These are phyloP conservation scores for Penicillium nordicum DNA, from an alignment of 2,329 filamentous ascomycete species.

Conservation along the genomic window DNA sequence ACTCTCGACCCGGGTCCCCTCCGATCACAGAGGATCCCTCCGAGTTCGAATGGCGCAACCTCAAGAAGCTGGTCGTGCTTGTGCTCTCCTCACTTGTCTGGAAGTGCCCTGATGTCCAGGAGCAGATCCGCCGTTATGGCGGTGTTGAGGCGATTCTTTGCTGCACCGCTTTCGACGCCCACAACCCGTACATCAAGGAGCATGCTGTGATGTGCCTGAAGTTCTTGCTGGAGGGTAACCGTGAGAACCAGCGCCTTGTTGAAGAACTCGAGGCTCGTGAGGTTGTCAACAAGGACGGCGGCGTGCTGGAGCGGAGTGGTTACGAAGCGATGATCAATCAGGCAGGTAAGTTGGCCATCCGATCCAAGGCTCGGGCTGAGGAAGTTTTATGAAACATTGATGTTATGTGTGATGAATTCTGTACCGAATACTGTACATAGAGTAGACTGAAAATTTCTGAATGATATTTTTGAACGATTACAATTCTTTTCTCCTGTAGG, in stretches of 20 bases:
- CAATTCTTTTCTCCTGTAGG: neutral
- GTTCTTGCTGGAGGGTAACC: slow-evolving; percentile 56
- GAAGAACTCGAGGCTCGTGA: slow-evolving; percentile 47
- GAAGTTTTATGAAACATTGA: slow-evolving; percentile 7
- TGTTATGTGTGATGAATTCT: slow-evolving; percentile 2
- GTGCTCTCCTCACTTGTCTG: slow-evolving; percentile 87
- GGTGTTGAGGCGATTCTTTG: slow-evolving; percentile 85
- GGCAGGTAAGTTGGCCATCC: slow-evolving; percentile 42
- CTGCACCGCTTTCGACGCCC: slow-evolving; percentile 85
- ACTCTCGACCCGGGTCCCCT: slow-evolving; percentile 46
- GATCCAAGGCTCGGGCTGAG: slow-evolving; percentile 30
- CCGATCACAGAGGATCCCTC: slow-evolving; percentile 59
- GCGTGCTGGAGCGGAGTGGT: slow-evolving; percentile 41
- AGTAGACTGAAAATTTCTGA: neutral
- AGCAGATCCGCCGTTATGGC: slow-evolving; percentile 78
- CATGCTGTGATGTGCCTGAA: slow-evolving; percentile 86
- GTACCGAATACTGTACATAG: neutral
- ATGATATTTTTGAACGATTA: neutral
- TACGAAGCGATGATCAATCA: slow-evolving; percentile 44
- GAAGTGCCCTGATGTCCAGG: slow-evolving; percentile 79
- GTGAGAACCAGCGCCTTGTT: slow-evolving; percentile 53
- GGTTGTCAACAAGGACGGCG: slow-evolving; percentile 41
- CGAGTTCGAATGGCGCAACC: slow-evolving; percentile 71
- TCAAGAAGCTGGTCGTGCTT: slow-evolving; percentile 89
- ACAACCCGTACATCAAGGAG: slow-evolving; percentile 92